These are phyloP conservation scores for Metarhizium sp. DNA, from an alignment of 2,329 filamentous ascomycete genomes.

Conservation along the genomic window DNA sequence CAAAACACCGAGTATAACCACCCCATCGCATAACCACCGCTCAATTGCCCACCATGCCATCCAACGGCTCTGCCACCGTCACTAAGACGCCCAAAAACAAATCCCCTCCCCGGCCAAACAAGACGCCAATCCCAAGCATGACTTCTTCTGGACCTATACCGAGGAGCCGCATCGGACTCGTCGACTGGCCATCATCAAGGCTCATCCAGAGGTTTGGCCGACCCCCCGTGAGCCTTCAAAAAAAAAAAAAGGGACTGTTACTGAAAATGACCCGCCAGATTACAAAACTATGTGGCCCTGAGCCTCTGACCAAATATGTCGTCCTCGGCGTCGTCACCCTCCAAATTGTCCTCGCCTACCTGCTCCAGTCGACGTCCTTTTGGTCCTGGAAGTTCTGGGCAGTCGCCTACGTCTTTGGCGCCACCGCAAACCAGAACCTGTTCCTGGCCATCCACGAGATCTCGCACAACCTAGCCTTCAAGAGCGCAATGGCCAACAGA, in stretches of 20 bases:
- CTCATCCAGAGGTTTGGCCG: conserved; percentile 72
- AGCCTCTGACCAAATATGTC: conserved; percentile 91
- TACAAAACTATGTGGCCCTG: conserved; percentile 91
- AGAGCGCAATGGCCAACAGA: conserved; percentile 68
- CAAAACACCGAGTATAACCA: not conserved
- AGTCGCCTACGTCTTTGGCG: conserved; percentile 83
- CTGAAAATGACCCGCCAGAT: conserved; percentile 44
- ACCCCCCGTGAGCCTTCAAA: not conserved
- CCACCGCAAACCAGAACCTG: conserved; percentile 95
- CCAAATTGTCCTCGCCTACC: conserved; percentile 68
- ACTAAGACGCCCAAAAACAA: conserved; percentile 21
- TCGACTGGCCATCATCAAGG: conserved; percentile 91
- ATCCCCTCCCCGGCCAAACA: conserved; percentile 12
- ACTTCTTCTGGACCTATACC: conserved; percentile 98
- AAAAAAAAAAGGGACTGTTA: too few species aligned
- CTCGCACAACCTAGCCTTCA: conserved; percentile 93
- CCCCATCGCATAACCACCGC: not conserved
- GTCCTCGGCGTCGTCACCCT: conserved; percentile 75
- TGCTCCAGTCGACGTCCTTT: conserved; percentile 68
- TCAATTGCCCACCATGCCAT: conserved; percentile 11
- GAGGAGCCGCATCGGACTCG: conserved; percentile 93
- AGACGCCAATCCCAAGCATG: conserved; percentile 21
- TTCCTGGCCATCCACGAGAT: conserved; percentile 99
- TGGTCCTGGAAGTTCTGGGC: conserved; percentile 78
- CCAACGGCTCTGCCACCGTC: conserved; percentile 24